Conservation (phyloP, 225 moss, liverwort and hornwort species). For the Ulota crispa region DNA sequence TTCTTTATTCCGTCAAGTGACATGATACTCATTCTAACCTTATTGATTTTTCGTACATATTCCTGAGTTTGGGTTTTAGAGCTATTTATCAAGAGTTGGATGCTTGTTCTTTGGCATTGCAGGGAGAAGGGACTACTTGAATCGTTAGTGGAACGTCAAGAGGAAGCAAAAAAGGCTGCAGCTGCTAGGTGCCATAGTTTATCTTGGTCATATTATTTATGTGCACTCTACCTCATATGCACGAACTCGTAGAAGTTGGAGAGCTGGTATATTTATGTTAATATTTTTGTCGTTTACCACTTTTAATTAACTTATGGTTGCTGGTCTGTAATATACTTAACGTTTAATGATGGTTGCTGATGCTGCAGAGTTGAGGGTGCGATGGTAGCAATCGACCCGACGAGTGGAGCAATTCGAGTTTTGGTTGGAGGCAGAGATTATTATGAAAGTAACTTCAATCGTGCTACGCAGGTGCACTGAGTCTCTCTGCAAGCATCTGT, state of each 20-base stretch:
- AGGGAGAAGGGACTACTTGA: constrained; percentile 72
- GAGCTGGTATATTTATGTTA: background rate
- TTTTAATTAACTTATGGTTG: background rate
- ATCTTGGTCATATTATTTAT: constrained; percentile 12
- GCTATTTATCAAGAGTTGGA: constrained; percentile 20
- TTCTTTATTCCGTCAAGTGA: constrained; percentile 12
- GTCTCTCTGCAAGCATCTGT: constrained; percentile 22
- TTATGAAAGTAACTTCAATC: constrained; percentile 92
- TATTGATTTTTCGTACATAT: background rate
- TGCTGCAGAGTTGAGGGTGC: constrained; percentile 86
- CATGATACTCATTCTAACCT: background rate
- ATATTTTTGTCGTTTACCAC: background rate
- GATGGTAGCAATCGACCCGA: constrained; percentile 89
- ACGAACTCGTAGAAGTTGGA: constrained; percentile 6
- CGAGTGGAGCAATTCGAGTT: constrained; percentile 85
- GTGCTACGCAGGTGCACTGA: constrained; percentile 75
- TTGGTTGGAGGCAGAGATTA: constrained; percentile 98
- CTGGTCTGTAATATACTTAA: constrained; percentile 12
- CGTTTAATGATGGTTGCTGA: constrained; percentile 25
- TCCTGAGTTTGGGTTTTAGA: background rate
- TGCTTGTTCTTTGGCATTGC: constrained; percentile 26
- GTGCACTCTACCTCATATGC: background rate
- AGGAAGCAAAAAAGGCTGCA: constrained; percentile 71
- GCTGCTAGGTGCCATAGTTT: constrained; percentile 55
- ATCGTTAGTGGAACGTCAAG: constrained; percentile 66